Base-by-base conservation (phyloP, 352 stramenopile species). In the Phytopythium chamaehyphon region DNA sequence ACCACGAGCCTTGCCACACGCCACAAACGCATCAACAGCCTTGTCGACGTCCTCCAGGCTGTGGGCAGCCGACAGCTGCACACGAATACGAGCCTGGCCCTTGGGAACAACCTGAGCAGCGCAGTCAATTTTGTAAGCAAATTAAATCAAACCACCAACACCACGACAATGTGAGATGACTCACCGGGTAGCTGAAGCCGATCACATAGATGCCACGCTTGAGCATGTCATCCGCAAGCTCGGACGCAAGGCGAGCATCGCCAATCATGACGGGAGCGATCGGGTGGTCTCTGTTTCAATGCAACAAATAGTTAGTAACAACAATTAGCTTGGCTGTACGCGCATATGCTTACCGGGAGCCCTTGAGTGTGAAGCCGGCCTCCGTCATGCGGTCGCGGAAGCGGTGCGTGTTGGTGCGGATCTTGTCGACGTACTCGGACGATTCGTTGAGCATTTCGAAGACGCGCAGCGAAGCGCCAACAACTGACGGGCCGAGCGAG, bases 181-280 rank as follows among this genome's bases (percentile, higher is more conserved):
- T 22, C 69, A 98, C 91, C 47, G 92, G 92, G 59, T 93, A 98
- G 59, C 83, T 97, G 60, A 98, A 98, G 40, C 91, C 92, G 49
- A 98, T 97, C 44, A 97, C 92, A 72, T 97, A 98, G 47, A 98
- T 96, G 36, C 92, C 90, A 35, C 86, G 69, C 63, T 96, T 68
- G 35, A 98, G 86, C 87, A 98, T 96, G 45, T 94, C 78, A 51
- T 97, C 92, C 8, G 90, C 86, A 37, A 98, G 62, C 24, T 95
- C 71, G 38, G 79, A 81, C n/a, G 92, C 88, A 44, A 97, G 83
- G 33, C 84, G 77, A 22, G 90, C 90, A 59, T 97, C 90, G 26
- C 89, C 87, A 11, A 97, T 82, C 90, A 97, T 97, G 28, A 97
- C 85, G 7, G 89, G 86, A 2, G 83, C 83, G 56, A 97, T 97